Base-by-base conservation (phyloP, 2,329 filamentous ascomycete genomes). In the Cadophora luteo-olivacea region DNA sequence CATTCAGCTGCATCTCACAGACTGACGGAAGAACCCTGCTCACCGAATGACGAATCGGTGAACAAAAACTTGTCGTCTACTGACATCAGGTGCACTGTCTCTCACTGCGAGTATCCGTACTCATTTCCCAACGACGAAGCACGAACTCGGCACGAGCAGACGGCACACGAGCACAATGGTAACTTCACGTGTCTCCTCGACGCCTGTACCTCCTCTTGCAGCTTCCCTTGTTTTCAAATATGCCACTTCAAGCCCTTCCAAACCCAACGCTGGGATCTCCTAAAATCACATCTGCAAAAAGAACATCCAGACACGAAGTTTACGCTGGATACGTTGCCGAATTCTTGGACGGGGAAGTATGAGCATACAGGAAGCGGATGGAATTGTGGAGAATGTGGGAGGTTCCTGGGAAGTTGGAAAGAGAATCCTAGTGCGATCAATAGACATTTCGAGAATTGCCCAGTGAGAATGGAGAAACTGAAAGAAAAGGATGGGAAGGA, bases 171-270 rank as follows among this genome's bases (percentile, higher is more conserved):
- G 12, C 36, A 8, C 51, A 38, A 55, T 4, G 32, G n/a, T 22
- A 60, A 6, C 7, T 68, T 51, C 32, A 68, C 61, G 16, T 68
- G 66, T 54, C 61, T 68, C 16, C 61, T 68, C 16, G 66, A 63
- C 14, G 57, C 41, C 7, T 68, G 61, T 29, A 60, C 61, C 8
- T 32, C 52, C 14, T 32, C 51, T n/a, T 68, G 66, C n/a, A 55
- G 60, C 32, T 68, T 68, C 9, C 60, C 66, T 0, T 64, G 66
- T 49, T 68, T 68, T 22, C 33, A 64, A n/a, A 64, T 45, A 38
- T 48, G 32, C 33, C 36, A 36, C 16, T 60, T 65, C 64, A 45
- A 60, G 25, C 54, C 64, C 14, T 65, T 22, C 54, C 41, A 58
- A 36, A 49, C 64, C 19, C 51, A 58, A 33, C 22, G 60, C 9